Evolutionary conservation across 257 asterid species (phyloP).

Genomic region (Solanum arcanum): DNA sequence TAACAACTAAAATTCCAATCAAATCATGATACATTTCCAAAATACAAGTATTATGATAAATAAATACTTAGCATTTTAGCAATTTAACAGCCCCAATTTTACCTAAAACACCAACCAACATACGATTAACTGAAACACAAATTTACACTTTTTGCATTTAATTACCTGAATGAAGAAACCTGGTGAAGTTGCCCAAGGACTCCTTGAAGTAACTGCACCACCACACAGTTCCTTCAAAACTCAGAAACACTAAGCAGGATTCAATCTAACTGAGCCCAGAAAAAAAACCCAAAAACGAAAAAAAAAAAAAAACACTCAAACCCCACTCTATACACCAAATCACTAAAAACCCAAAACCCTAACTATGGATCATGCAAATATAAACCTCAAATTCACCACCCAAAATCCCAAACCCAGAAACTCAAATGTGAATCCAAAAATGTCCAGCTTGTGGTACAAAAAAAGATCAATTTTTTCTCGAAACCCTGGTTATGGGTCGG

Average conservation of each 20-base stretch:
- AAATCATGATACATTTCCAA: not conserved
- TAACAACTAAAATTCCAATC: not conserved
- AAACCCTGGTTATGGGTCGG: not conserved
- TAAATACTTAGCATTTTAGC: not conserved
- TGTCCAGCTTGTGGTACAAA: not conserved
- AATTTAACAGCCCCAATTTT: not conserved
- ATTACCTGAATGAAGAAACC: constrained; percentile 7
- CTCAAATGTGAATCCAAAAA: not conserved
- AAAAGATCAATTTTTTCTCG: not conserved
- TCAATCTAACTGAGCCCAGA: not conserved
- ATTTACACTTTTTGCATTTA: not conserved
- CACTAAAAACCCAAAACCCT: not conserved
- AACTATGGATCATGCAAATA: not conserved
- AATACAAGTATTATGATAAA: not conserved
- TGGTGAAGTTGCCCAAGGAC: not conserved
- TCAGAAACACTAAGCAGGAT: not conserved
- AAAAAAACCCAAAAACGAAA: not conserved
- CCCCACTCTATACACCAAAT: not conserved
- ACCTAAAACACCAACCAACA: not conserved
- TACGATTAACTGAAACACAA: not conserved
- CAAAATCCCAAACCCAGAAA: not conserved
- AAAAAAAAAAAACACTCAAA: not conserved
- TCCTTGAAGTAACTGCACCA: not conserved
- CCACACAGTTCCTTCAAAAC: not conserved
- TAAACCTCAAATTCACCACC: not conserved